Evolutionary conservation across 2,329 filamentous ascomycete species (phyloP), one percentile per base, ranked within the genome.

Genomic region (Talaromyces sp.): DNA sequence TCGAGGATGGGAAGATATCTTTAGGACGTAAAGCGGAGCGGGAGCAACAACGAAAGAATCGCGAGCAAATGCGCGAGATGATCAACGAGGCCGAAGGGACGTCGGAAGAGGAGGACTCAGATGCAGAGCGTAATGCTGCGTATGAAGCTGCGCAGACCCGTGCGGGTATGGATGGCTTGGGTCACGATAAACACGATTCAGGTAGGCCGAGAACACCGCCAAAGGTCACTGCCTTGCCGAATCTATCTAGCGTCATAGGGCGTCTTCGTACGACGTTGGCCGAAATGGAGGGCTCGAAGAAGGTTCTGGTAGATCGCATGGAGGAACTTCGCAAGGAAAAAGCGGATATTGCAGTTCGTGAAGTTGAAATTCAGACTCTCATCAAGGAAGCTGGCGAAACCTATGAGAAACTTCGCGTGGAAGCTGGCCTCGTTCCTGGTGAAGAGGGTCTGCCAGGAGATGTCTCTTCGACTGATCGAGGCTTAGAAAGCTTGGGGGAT

Each of bases 141-240:
- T 98, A 96, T 76, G 93, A 96, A 75, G 86, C 87, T 11, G 88
- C 91, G 4, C 93, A 98, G 78, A 93, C 91, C 8, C 85, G 89
- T 21, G 90, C 91, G 3, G 93, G 92, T n/a, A 89, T 95, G 79
- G 93, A 78, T 54, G 74, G 75, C 46, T 88, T 95, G 79, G 93
- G 78, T 52, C 74, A 75, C 50, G 68, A 79, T 40, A 77, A 77
- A 60, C 33, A 48, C 11, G 67, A 65, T 58, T 63, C 66, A 37
- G 66, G 72, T 54, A 72, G 81, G 44, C 76, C 80, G 16, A 86
- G 82, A 62, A 87, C 87, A 1, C 89, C 89, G 0, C 85, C 91
- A 2, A 88, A 86, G 65, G 90, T 96, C 70, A 88, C 89, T 5
- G 88, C 92, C 2, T 77, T 97, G 25, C 93, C 93, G 0, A 88